A percentile compares a stretch with the other conserved stretches of the same genome.
These are phyloP conservation scores for Litchi chinensis DNA, from an alignment of 345 rosid genomes.

Conservation along the genomic window DNA sequence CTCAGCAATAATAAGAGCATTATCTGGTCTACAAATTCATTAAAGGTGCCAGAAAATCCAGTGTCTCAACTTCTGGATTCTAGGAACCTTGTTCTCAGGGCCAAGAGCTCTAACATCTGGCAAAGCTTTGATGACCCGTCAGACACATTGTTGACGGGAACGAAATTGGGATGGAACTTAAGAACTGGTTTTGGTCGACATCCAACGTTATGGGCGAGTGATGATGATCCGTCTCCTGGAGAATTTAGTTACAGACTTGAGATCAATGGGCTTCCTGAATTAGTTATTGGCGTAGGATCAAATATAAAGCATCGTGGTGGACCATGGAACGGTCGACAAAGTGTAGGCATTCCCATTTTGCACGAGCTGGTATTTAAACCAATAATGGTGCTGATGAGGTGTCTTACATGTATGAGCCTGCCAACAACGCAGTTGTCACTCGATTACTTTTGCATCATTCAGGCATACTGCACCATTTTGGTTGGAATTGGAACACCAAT, in stretches of 20 bases:
- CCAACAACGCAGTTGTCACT: conserved; percentile 13
- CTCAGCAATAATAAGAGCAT: no score
- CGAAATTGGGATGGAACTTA: conserved; percentile 42
- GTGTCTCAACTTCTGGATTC: no score
- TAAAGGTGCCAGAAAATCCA: no score
- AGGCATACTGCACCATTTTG: conserved; percentile 21
- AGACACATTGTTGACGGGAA: conserved; percentile 38
- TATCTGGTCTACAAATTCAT: no score
- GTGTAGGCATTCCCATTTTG: conserved; percentile 38
- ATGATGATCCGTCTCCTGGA: conserved; percentile 29
- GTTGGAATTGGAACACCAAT: conserved; percentile 13
- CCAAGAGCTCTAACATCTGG: conserved; percentile 25
- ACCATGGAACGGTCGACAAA: conserved; percentile 35
- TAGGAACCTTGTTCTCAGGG: conserved; percentile 6
- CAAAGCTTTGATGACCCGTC: conserved; percentile 46
- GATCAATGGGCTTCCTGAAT: conserved; percentile 19
- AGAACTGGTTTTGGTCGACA: conserved; percentile 13
- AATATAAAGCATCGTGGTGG: conserved; percentile 23
- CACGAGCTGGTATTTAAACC: conserved; percentile 8
- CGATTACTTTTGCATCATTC: conserved; percentile 11
- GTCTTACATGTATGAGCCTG: conserved; percentile 24
- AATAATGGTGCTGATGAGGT: conserved; percentile 10
- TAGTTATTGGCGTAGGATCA: not conserved
- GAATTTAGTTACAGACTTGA: conserved; percentile 19
- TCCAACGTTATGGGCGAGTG: conserved; percentile 26